A percentile compares a stretch with the other conserved stretches of the same genome.
Conservation (phyloP, 2,329 filamentous ascomycete genomes). For the Albifimbria verrucaria region DNA sequence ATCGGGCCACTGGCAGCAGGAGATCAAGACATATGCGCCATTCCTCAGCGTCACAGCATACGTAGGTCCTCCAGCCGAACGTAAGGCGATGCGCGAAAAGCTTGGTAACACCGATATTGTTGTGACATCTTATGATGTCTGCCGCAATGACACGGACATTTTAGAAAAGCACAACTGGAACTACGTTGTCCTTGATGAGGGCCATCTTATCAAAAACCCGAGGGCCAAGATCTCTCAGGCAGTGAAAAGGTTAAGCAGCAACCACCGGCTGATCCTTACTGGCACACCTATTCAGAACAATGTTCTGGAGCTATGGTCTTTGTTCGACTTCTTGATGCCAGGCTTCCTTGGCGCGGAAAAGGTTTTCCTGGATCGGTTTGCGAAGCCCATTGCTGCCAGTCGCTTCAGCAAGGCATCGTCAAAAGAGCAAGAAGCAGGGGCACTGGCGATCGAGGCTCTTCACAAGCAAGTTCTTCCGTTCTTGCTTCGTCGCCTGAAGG, state of each 20-base stretch:
- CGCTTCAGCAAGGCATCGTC: conserved; percentile 96
- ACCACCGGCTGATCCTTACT: conserved; percentile 93
- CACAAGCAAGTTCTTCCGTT: conserved; percentile 98
- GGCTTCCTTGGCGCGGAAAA: conserved; percentile 93
- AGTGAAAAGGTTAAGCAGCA: conserved; percentile 84
- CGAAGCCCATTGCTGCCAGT: conserved; percentile 91
- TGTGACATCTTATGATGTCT: conserved; percentile 97
- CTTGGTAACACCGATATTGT: conserved; percentile 84
- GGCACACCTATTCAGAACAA: conserved; percentile 98
- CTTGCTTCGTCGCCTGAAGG: conserved; percentile 90
- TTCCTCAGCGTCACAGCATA: conserved; percentile 90
- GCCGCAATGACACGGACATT: conserved; percentile 88
- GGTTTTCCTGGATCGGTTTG: conserved; percentile 93
- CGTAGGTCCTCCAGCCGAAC: conserved; percentile 81
- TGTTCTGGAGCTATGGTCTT: conserved; percentile 91
- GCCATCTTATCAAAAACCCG: conserved; percentile 97
- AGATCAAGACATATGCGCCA: conserved; percentile 91
- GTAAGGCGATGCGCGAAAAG: conserved; percentile 64
- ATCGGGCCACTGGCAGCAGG: conserved; percentile 98
- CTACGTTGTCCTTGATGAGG: conserved; percentile 94
- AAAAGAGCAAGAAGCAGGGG: conserved; percentile 96
- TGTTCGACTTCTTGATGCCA: conserved; percentile 99
- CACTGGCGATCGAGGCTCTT: conserved; percentile 92
- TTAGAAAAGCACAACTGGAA: conserved; percentile 88
- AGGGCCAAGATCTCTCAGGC: conserved; percentile 94